Base-by-base conservation (phyloP, 768 basidiomycete species). In the Termitomyces titanicus region DNA sequence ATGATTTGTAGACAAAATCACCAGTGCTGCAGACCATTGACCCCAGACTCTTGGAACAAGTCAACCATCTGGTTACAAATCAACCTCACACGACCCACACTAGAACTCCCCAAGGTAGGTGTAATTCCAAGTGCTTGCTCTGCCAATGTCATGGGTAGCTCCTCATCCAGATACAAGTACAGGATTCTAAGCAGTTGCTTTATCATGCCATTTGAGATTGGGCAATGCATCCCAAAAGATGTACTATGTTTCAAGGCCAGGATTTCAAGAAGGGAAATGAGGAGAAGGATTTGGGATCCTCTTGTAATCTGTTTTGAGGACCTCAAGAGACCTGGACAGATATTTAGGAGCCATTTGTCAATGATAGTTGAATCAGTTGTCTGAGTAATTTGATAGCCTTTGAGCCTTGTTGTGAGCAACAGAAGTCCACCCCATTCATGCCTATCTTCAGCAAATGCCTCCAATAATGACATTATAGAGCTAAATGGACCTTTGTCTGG, bases 401-500 rank as follows among this genome's bases (percentile, higher is more conserved):
- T 47, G 34, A 54, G 22, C 7, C 12, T 39, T 13, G 9, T 33
- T 17, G 31, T 20, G 3, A 54, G 53, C 15, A 45, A 35, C 18
- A 54, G 22, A 29, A 54, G 37, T 13, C 45, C 44, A 7, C 27
- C 38, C 31, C 18, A 5, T 18, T 15, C 22, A 7, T 43, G 45
- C n/a, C 45, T 3, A 10, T 47, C 53, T 9, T 39, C 27, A 9
- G 31, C 18, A 15, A 24, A n/a, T 5, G 53, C 53, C 22, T 46
- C 53, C 7, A 47, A 6, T 5, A 54, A 29, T 22, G 45, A 46
- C 8, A 25, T 38, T 9, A 54, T 10, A 12, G 34, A 37, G 12
- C 53, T 47, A 10, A 54, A 54, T 25, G 53, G 53, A 13, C 53
- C 53, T 12, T 46, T 25, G 6, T 25, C 25, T 20, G 5, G 51